phyloP scores from a whole-genome alignment of 2,329 filamentous ascomycete species.

The Apiospora marii region DNA sequence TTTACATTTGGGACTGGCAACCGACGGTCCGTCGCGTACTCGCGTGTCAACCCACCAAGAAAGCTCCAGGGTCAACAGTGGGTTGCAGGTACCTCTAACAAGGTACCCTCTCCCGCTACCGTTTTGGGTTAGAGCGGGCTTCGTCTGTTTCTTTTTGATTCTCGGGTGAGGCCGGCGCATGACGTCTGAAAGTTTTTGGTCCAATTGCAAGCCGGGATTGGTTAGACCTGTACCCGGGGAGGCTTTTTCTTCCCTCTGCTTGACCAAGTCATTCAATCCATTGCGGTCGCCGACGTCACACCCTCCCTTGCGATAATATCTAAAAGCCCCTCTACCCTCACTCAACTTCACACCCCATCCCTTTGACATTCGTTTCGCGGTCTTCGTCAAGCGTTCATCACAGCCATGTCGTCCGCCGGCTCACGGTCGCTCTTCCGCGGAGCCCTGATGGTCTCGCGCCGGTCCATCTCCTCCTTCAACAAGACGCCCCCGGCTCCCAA shows the following conservation, averaged over 20 bases:
- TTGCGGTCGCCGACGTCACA: conserved; percentile 18
- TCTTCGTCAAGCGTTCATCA: conserved; percentile 11
- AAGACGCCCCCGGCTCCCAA: conserved; percentile 36
- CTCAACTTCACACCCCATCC: neutral
- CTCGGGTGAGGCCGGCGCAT: conserved; percentile 9
- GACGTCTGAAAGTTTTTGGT: conserved; percentile 5
- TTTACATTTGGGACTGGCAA: conserved; percentile 16
- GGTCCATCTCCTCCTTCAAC: conserved; percentile 35
- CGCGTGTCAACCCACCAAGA: conserved; percentile 14
- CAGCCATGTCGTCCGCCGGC: conserved; percentile 28
- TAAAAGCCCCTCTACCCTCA: neutral
- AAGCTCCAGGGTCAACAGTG: conserved; percentile 6
- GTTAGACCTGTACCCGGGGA: neutral
- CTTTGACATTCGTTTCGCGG: neutral
- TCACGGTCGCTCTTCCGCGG: conserved; percentile 22
- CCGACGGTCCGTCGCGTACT: neutral
- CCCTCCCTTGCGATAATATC: neutral
- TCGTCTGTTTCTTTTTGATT: neutral
- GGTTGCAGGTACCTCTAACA: neutral
- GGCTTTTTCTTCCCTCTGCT: conserved; percentile 14
- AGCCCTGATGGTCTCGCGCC: conserved; percentile 31
- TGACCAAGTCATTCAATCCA: neutral
- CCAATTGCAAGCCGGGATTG: conserved; percentile 8
- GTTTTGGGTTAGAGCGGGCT: neutral
- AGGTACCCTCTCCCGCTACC: neutral